Evolutionary conservation across 2,329 filamentous ascomycete genomes (phyloP).

Genomic region (Meredithiella fracta): DNA sequence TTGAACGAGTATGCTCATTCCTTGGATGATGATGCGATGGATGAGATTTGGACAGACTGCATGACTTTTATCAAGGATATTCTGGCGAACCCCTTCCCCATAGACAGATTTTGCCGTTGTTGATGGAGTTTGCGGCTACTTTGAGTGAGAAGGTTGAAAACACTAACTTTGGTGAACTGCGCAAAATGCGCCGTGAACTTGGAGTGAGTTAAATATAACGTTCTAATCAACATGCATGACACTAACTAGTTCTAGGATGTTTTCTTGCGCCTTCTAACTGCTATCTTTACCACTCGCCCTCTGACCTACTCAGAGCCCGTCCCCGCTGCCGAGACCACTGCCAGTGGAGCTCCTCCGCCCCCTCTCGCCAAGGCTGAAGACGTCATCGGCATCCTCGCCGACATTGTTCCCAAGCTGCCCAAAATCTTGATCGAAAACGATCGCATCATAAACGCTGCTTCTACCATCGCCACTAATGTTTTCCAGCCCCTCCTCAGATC

Average conservation of each 20-base stretch:
- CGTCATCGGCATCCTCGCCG: constrained; percentile 61
- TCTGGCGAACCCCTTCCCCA: constrained; percentile 84
- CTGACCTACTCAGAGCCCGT: constrained; percentile 50
- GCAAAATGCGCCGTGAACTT: constrained; percentile 77
- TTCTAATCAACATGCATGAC: neutral
- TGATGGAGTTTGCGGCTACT: constrained; percentile 78
- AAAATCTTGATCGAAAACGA: constrained; percentile 77
- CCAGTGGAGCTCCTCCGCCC: constrained; percentile 21
- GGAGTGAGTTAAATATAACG: constrained; percentile 43
- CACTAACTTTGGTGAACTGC: constrained; percentile 89
- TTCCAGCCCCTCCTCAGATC: constrained; percentile 69
- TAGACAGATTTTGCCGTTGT: constrained; percentile 67
- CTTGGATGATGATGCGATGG: constrained; percentile 90
- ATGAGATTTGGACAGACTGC: constrained; percentile 95
- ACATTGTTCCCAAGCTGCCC: constrained; percentile 63
- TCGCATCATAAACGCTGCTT: constrained; percentile 60
- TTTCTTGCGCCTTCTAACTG: constrained; percentile 71
- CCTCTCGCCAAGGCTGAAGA: constrained; percentile 47
- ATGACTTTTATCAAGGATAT: constrained; percentile 80
- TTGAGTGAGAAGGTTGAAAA: constrained; percentile 93
- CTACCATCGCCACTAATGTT: constrained; percentile 67
- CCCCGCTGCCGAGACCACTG: constrained; percentile 19
- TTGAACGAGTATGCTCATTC: constrained; percentile 79
- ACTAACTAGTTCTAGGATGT: constrained; percentile 45
- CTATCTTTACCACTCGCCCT: constrained; percentile 84